phyloP scores from a whole-genome alignment of 2,329 filamentous ascomycete species.

The Myriosclerotinia duriaeana region DNA sequence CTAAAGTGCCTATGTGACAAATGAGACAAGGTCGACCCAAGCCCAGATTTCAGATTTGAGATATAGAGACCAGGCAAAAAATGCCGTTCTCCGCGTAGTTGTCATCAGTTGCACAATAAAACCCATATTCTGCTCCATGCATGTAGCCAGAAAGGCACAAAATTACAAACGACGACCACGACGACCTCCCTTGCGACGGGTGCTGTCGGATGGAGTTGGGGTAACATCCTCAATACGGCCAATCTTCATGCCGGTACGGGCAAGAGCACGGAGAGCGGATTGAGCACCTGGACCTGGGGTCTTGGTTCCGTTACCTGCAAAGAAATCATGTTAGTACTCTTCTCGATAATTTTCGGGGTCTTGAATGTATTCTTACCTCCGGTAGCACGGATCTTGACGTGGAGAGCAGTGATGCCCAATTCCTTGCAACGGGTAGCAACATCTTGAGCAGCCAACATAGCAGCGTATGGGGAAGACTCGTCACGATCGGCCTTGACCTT shows the following conservation, averaged over 20 bases:
- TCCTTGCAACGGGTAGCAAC: constrained; percentile 88
- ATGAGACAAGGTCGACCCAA: constrained; percentile 40
- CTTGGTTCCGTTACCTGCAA: constrained; percentile 94
- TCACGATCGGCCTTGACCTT: constrained; percentile 99
- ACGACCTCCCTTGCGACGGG: constrained; percentile 99
- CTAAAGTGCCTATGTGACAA: constrained; percentile 48
- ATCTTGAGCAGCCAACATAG: constrained; percentile 99
- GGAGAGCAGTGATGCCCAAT: constrained; percentile 87
- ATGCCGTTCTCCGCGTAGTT: constrained; percentile 71
- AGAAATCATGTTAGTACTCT: constrained; percentile 21
- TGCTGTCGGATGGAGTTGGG: constrained; percentile 98
- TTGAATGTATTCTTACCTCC: constrained; percentile 63
- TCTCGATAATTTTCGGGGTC: not conserved
- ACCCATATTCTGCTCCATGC: constrained; percentile 41
- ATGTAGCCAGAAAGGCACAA: constrained; percentile 23
- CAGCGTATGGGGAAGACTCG: constrained; percentile 99
- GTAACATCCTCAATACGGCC: constrained; percentile 99
- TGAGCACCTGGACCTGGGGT: constrained; percentile 98
- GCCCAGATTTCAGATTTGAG: constrained; percentile 36
- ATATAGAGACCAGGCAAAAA: constrained; percentile 62
- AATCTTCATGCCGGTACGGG: constrained; percentile 99
- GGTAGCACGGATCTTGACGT: constrained; percentile 99
- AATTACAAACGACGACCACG: constrained; percentile 99
- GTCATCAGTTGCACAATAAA: constrained; percentile 60
- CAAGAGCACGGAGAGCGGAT: constrained; percentile 96